These are phyloP conservation scores for Mortierella sp. DNA, from an alignment of 371 early-diverging fungal genomes.

Conservation along the genomic window DNA sequence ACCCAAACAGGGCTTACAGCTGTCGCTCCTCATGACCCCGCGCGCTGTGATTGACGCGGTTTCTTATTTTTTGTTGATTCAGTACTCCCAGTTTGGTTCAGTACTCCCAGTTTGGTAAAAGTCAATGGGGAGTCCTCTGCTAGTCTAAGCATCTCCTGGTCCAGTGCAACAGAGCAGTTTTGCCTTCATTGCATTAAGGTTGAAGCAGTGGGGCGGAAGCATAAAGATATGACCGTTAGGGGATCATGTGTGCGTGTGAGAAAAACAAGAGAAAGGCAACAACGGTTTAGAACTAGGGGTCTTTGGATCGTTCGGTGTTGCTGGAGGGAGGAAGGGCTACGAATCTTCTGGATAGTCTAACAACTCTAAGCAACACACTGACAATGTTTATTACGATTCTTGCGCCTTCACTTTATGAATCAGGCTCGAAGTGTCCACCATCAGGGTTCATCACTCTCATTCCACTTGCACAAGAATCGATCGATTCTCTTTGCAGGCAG, in stretches of 20 bases:
- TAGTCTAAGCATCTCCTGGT: no score
- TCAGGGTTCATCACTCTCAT: conserved; percentile 5
- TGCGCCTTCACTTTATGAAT: not conserved
- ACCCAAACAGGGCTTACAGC: not conserved
- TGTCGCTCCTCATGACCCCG: not conserved
- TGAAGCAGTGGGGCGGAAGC: not conserved
- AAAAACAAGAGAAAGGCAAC: not conserved
- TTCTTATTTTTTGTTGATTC: not conserved
- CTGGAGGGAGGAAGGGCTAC: not conserved
- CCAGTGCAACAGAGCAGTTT: no score
- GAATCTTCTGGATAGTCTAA: not conserved
- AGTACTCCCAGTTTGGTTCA: no score
- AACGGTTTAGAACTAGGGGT: not conserved
- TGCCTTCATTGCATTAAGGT: no score
- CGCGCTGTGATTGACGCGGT: not conserved
- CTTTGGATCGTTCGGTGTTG: not conserved
- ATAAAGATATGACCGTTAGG: not conserved
- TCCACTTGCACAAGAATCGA: conserved; percentile 9
- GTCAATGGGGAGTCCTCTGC: no score
- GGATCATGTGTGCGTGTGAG: conserved; percentile 12
- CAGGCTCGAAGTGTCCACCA: conserved; percentile 4
- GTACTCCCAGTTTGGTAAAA: no score
- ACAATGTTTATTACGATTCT: not conserved
- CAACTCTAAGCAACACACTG: not conserved
- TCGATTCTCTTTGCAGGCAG: conserved; percentile 1